phyloP scores from a whole-genome alignment of 768 basidiomycete genomes.

The Rhizopogon vulgaris region DNA sequence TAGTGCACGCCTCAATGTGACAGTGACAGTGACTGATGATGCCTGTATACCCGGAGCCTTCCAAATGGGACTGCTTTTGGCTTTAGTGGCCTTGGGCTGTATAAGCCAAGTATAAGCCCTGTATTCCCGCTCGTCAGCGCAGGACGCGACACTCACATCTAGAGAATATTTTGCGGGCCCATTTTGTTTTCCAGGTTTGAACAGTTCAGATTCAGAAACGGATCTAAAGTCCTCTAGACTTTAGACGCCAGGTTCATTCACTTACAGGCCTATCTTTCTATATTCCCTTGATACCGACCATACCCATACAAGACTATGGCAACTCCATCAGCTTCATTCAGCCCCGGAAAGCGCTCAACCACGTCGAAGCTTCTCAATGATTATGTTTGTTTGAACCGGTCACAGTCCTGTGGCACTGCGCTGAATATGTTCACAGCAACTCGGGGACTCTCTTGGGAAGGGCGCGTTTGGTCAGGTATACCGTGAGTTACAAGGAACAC shows the following conservation, averaged over 20 bases:
- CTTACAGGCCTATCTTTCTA: background rate
- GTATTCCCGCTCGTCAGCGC: conserved; percentile 26
- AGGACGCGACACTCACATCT: conserved; percentile 27
- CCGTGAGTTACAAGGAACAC: conserved; percentile 46
- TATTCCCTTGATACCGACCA: conserved; percentile 1
- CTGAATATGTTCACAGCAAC: conserved; percentile 54
- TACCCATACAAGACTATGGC: conserved; percentile 14
- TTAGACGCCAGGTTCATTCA: background rate
- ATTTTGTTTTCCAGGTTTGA: conserved; percentile 5
- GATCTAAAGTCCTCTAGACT: background rate
- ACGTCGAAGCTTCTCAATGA: conserved; percentile 57
- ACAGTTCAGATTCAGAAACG: background rate
- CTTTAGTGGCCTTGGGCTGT: conserved; percentile 3
- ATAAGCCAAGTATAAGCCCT: too few relatives aligned
- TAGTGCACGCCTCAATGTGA: too few relatives aligned
- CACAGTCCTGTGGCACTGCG: conserved; percentile 1
- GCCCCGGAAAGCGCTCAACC: conserved; percentile 23
- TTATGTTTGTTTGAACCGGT: conserved; percentile 39
- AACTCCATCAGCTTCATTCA: conserved; percentile 13
- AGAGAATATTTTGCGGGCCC: conserved; percentile 10
- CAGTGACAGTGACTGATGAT: background rate
- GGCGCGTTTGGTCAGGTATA: conserved; percentile 98
- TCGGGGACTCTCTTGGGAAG: conserved; percentile 93
- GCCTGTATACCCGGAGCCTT: conserved; percentile 9
- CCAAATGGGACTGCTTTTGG: conserved; percentile 25